Percentiles rank a stretch among this genome's conserved stretches.
These are phyloP conservation scores for Bidens hawaiensis DNA, from an alignment of 140 eudicot species.

Conservation along the genomic window DNA sequence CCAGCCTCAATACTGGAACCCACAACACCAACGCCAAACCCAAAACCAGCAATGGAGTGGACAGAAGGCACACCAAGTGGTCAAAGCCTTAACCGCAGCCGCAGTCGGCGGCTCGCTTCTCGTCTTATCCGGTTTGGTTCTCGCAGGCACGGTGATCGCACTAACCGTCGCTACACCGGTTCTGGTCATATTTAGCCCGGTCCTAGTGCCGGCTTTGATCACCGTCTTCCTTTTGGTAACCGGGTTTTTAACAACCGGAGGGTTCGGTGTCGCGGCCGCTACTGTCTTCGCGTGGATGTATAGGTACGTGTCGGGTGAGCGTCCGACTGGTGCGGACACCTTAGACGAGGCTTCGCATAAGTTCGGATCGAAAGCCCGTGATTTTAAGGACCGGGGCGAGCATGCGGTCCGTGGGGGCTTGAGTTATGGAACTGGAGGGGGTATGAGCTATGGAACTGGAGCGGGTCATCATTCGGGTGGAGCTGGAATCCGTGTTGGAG, in stretches of 20 bases:
- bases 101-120: conserved; percentile 52
- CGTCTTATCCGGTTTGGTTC: conserved; percentile 36
- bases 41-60: background rate
- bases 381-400: background rate
- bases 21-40: too few relatives aligned
- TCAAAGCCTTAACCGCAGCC: conserved; percentile 26
- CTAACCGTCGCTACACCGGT: conserved; percentile 47
- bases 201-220: conserved; percentile 13
- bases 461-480: background rate
- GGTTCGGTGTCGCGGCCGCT: conserved; percentile 52
- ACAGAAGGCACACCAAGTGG: conserved; percentile 39
- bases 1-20: too few relatives aligned
- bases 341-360: background rate
- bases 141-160: conserved; percentile 48
- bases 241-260: conserved; percentile 35
- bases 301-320: conserved; percentile 3
- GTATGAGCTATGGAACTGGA: too few relatives aligned
- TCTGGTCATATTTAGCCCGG: conserved; percentile 33
- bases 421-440: background rate
- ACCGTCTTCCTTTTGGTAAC: background rate
- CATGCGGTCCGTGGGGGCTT: background rate
- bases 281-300: conserved; percentile 43
- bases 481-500: background rate
- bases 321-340: background rate
- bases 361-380: conserved; percentile 1